Conservation (phyloP, 257 asterid genomes). For the Coffea canephora region DNA sequence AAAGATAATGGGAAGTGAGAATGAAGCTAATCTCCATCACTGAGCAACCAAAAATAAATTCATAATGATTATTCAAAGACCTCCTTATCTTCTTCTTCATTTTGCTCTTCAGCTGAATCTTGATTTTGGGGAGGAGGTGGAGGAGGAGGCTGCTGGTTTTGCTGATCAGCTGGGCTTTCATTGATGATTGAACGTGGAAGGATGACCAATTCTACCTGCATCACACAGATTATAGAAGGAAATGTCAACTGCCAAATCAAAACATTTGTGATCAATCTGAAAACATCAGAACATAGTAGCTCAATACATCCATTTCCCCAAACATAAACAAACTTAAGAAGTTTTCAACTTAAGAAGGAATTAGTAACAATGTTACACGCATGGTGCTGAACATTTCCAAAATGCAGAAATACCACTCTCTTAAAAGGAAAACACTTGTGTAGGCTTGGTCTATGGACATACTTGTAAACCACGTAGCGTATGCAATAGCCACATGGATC, state of each 20-base stretch:
- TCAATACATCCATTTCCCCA: neutral
- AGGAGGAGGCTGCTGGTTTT: conserved; percentile 63
- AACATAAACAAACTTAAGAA: neutral
- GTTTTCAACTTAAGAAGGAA: neutral
- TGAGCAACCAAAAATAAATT: neutral
- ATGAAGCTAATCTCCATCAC: neutral
- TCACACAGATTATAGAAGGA: conserved; percentile 14
- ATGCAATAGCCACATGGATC: too few relatives aligned
- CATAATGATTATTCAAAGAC: conserved; percentile 26
- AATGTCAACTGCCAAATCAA: neutral
- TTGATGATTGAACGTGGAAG: conserved; percentile 71
- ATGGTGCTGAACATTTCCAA: neutral
- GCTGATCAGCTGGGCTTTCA: conserved; percentile 69
- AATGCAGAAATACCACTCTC: neutral
- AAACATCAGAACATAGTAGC: neutral
- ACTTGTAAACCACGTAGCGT: too few relatives aligned
- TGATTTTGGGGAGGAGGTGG: conserved; percentile 85
- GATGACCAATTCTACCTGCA: conserved; percentile 82
- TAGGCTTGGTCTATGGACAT: too few relatives aligned
- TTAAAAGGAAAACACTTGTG: neutral
- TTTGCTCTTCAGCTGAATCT: conserved; percentile 71
- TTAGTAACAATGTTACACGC: neutral
- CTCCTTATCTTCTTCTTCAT: conserved; percentile 66
- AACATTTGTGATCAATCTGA: neutral
- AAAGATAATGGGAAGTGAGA: neutral